Base-by-base conservation (phyloP, 768 basidiomycete genomes). In the Lyophyllum semitale region DNA sequence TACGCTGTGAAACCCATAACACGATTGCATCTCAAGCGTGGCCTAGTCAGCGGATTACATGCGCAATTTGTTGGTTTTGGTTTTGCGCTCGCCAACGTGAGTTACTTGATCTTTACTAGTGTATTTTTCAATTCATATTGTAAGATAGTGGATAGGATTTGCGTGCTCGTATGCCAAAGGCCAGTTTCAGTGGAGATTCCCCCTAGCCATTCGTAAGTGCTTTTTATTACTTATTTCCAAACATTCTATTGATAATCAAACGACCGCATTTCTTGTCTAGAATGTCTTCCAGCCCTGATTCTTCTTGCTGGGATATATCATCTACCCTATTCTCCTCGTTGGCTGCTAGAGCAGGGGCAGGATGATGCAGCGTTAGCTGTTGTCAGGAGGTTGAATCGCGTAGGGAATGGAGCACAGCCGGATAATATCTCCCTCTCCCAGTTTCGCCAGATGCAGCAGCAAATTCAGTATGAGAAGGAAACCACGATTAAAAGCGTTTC, bases 161-260 rank as follows among this genome's bases (percentile, higher is more conserved):
- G 56, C 44, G 9, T 57, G 56, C 37, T 52, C 55, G 2, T 51
- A 43, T 38, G 55, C 55, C 15, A 29, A 43, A 11, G 32, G 32
- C 29, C 41, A 56, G 32, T 51, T 56, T n/a, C 55, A 56, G 18
- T 56, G 55, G 55, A 43, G 55, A 45, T 45, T 56, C 23, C 41
- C 48, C 11, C 35, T 56, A 9, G 48, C 55, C 8, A 40, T 56
- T 43, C 55, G 48, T 56, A 46, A 3, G 55, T 33, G 15, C 8
- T 13, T 23, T 23, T 23, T 17, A 13, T 12, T 6, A n/a, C 27
- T 23, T 9, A 15, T 15, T 2, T 22, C 6, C 11, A 15, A 17
- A 30, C 7, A 30, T 45, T 18, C 12, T 26, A 13, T 26, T 38
- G 15, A 32, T 33, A 8, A 29, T 27, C 49, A 29, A 8, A n/a